Conservation (phyloP, 2,329 filamentous ascomycete genomes). For the Calonectria crousiana region DNA sequence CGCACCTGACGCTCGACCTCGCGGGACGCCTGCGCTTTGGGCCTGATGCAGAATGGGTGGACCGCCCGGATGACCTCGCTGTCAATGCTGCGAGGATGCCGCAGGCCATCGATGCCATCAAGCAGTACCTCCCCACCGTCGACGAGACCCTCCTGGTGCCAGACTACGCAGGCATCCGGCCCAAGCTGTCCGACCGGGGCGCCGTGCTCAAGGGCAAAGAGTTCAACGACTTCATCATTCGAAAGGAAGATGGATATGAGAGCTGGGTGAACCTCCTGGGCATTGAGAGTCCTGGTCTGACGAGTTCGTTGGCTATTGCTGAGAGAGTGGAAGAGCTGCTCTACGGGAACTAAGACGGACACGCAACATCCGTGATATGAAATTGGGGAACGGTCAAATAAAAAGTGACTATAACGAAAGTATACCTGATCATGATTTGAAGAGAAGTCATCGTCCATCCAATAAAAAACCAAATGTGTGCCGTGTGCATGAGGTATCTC, state of each 20-base stretch:
- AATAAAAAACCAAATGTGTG: slow-evolving; percentile 6
- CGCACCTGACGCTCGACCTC: slow-evolving; percentile 93
- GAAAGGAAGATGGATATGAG: slow-evolving; percentile 79
- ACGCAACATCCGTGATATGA: neutral
- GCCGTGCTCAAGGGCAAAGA: slow-evolving; percentile 73
- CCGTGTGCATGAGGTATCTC: slow-evolving; percentile 34
- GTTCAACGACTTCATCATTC: slow-evolving; percentile 88
- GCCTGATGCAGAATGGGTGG: slow-evolving; percentile 95
- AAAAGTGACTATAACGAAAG: slow-evolving; percentile 28
- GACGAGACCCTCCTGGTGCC: slow-evolving; percentile 74
- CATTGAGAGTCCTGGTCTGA: slow-evolving; percentile 94
- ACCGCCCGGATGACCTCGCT: slow-evolving; percentile 75
- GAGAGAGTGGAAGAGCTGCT: slow-evolving; percentile 74
- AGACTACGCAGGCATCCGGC: slow-evolving; percentile 93
- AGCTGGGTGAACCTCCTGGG: slow-evolving; percentile 93
- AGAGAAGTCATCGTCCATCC: slow-evolving; percentile 31
- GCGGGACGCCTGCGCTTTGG: slow-evolving; percentile 88
- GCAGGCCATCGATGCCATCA: slow-evolving; percentile 80
- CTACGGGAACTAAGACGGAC: slow-evolving; percentile 50
- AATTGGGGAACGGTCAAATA: slow-evolving; percentile 1
- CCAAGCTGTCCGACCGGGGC: slow-evolving; percentile 76
- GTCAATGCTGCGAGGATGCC: slow-evolving; percentile 73
- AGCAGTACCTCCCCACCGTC: slow-evolving; percentile 81
- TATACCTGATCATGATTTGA: slow-evolving; percentile 7
- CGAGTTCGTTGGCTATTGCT: slow-evolving; percentile 86